Conservation (phyloP, 306 rosid genomes). For the Trifolium pratense region DNA sequence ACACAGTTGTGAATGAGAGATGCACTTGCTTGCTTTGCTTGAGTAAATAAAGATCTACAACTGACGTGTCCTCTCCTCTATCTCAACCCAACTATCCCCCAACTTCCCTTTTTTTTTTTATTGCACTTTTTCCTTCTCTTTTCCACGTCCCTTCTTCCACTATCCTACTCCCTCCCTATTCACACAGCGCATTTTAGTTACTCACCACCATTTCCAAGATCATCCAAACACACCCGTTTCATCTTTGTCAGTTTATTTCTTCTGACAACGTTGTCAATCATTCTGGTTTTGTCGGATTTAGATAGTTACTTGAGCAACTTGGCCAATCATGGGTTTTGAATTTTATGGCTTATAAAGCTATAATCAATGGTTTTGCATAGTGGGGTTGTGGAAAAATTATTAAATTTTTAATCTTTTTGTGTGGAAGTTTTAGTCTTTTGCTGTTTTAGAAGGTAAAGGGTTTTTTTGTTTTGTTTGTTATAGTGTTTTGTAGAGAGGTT, state of each 20-base stretch:
- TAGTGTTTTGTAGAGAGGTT: conserved; percentile 22
- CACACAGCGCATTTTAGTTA: no score
- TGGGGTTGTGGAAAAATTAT: not conserved
- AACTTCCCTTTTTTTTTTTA: no score
- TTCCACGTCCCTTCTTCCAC: no score
- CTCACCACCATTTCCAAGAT: no score
- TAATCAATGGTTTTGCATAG: conserved; percentile 35
- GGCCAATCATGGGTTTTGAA: not conserved
- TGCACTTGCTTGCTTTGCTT: no score
- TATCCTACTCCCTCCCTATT: no score
- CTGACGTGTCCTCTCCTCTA: conserved; percentile 63
- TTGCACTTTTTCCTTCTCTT: no score
- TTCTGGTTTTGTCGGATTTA: not conserved
- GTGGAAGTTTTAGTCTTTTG: conserved; percentile 41
- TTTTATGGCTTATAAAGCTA: not conserved
- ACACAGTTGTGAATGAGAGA: no score
- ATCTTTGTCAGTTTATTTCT: not conserved
- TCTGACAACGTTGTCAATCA: not conserved
- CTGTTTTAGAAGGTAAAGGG: not conserved
- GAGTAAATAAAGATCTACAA: conserved; percentile 38
- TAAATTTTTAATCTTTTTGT: not conserved
- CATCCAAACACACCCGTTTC: conserved; percentile 20
- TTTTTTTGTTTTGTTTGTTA: not conserved
- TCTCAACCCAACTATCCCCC: conserved; percentile 61
- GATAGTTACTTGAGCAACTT: not conserved